Evolutionary conservation across 768 basidiomycete genomes (phyloP).

Genomic region (Psilocybe azurescens): DNA sequence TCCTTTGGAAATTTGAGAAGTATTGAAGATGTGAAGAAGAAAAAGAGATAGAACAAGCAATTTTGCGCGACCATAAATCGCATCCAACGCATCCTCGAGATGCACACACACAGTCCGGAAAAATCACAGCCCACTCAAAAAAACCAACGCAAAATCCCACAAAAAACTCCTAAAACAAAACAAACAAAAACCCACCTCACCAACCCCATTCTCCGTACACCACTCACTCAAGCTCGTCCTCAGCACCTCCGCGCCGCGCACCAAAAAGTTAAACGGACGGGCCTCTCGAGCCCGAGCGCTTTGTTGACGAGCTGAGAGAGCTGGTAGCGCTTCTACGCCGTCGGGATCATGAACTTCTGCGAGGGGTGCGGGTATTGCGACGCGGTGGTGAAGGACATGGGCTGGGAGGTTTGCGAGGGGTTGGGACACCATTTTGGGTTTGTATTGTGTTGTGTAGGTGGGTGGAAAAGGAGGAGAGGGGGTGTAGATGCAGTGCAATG

Average conservation of each 20-base stretch:
- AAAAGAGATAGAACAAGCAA: too few species aligned
- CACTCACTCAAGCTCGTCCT: conserved; percentile 74
- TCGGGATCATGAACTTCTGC: conserved; percentile 93
- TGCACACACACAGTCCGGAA: too few species aligned
- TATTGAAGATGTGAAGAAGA: background rate
- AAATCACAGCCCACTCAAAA: too few species aligned
- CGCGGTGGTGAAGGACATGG: conserved; percentile 77
- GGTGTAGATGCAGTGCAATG: background rate
- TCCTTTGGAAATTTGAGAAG: too few species aligned
- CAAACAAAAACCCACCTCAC: conserved; percentile 57
- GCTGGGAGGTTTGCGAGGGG: conserved; percentile 34
- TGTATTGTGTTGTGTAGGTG: background rate
- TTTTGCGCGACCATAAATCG: too few species aligned
- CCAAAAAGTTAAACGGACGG: conserved; percentile 94
- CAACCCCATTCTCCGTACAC: conserved; percentile 71
- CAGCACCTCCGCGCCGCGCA: conserved; percentile 77
- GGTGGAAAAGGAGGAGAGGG: background rate
- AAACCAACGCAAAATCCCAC: background rate
- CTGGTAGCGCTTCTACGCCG: conserved; percentile 92
- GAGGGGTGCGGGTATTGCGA: conserved; percentile 77
- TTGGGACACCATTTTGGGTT: background rate
- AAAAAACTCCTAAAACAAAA: background rate
- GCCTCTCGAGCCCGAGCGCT: conserved; percentile 72
- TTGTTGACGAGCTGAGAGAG: conserved; percentile 98
- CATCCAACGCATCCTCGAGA: too few species aligned